Evolutionary conservation across 371 early-diverging fungal species (phyloP), one percentile per base, ranked within the genome.

Genomic region (Coelomomyces lativittatus): DNA sequence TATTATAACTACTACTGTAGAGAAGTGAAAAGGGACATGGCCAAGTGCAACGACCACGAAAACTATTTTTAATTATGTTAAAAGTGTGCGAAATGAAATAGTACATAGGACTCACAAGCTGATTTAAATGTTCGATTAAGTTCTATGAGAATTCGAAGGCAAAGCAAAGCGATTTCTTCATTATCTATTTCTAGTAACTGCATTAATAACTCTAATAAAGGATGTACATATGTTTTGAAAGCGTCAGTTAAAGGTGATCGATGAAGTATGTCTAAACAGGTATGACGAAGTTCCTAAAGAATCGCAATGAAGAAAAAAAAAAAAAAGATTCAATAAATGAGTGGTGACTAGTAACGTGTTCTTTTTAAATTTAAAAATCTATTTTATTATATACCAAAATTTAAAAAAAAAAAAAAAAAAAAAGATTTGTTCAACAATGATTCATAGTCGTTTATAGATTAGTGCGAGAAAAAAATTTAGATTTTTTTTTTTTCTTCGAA

Each of bases 111-210:
- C 6, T 76, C 60, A 45, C 68, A 65, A n/a, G 35, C 36, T 5
- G 40, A 11, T 47, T 83, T 81, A 57, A 82, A 91, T 26, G 74
- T 73, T 52, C 89, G 79, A 56, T 91, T 88, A 45, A 97, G 66
- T 46, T 97, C 96, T 44, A 86, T 85, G 48, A 96, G 81, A 30
- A 91, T 84, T 56, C 91, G 90, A 21, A 96, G 70, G 52, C 85
- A 79, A 3, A 88, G 70, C 23, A 86, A 82, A 2, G 85, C 96
- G 55, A 93, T 95, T 24, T 95, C 97, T 63, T 97, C 97, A 52
- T 95, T 93, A 55, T 97, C 97, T 12, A 71, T 70, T 51, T 73
- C 66, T 28, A 97, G 67, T 3, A 90, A 66, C 24, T 77, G 57
- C 70, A 95, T 75, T 38, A 91, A 58, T 8, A 81, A 63, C 8